These are phyloP conservation scores for Yamadazyma sp. DNA, from an alignment of 805 yeast genomes.

Conservation along the genomic window DNA sequence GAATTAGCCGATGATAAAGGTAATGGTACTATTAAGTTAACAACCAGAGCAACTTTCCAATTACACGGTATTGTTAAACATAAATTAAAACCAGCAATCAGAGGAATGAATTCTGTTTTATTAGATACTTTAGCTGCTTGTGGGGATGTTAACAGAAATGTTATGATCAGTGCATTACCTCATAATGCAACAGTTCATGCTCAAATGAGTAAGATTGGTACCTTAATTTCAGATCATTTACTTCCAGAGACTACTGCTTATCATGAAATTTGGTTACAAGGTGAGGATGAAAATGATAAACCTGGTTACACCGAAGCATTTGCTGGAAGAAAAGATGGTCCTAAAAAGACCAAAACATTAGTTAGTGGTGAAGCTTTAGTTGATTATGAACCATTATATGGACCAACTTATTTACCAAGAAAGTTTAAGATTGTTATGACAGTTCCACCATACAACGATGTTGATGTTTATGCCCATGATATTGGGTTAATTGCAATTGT, in stretches of 20 bases:
- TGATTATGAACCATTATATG: constrained; percentile 83
- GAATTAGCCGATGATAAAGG: constrained; percentile 78
- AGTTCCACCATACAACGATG: constrained; percentile 95
- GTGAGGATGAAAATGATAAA: constrained; percentile 70
- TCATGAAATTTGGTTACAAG: constrained; percentile 95
- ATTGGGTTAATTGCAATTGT: constrained; percentile 89
- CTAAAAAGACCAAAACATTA: constrained; percentile 73
- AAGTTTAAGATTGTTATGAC: constrained; percentile 93
- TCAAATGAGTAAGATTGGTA: constrained; percentile 64
- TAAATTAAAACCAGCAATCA: constrained; percentile 82
- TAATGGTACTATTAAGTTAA: constrained; percentile 88
- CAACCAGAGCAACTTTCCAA: constrained; percentile 97
- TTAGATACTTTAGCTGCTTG: constrained; percentile 97
- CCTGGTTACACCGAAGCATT: constrained; percentile 62
- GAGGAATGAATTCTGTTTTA: constrained; percentile 86
- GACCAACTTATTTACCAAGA: constrained; percentile 86
- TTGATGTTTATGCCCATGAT: constrained; percentile 94
- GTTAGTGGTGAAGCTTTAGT: constrained; percentile 85
- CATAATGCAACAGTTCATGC: constrained; percentile 76
- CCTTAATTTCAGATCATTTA: constrained; percentile 71
- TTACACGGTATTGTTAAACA: constrained; percentile 92
- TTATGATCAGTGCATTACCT: constrained; percentile 89
- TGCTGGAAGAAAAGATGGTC: constrained; percentile 69
- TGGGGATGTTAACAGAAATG: constrained; percentile 97
- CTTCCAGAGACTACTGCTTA: constrained; percentile 92